These are phyloP conservation scores for Acacia concinna DNA, from an alignment of 331 rosid species.

Conservation along the genomic window DNA sequence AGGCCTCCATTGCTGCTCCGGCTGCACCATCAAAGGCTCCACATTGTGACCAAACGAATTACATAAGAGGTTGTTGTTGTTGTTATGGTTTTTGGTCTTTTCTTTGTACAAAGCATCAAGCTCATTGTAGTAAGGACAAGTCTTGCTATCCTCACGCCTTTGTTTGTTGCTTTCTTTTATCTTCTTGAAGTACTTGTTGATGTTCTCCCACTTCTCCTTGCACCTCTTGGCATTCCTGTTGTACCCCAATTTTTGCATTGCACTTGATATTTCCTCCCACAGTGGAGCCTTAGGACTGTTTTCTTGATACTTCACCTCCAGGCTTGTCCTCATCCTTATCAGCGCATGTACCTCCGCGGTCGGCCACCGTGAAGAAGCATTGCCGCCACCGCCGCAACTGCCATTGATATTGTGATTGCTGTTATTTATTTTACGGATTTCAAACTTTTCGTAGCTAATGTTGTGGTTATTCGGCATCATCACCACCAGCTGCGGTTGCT, in stretches of 20 bases:
- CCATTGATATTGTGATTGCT: neutral
- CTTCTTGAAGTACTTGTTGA: conserved; percentile 78
- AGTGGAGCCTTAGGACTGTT: conserved; percentile 58
- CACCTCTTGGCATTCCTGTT: conserved; percentile 65
- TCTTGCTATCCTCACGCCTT: conserved; percentile 55
- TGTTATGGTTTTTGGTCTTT: conserved; percentile 23
- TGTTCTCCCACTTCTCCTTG: conserved; percentile 87
- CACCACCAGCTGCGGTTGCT: neutral
- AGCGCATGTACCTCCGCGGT: conserved; percentile 58
- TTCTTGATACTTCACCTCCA: conserved; percentile 57
- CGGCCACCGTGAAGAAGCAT: conserved; percentile 63
- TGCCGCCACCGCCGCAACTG: neutral
- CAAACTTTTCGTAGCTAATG: neutral
- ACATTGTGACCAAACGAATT: neutral
- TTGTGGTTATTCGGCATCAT: neutral
- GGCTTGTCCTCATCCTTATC: conserved; percentile 47
- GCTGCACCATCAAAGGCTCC: conserved; percentile 59
- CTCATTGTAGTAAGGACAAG: conserved; percentile 68
- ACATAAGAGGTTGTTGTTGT: neutral
- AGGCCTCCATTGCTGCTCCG: conserved; percentile 49
- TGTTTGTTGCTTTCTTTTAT: conserved; percentile 55
- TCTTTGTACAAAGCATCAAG: conserved; percentile 56
- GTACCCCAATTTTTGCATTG: conserved; percentile 56
- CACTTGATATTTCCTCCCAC: conserved; percentile 69
- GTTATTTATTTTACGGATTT: conserved; percentile 27